phyloP scores from a whole-genome alignment of 1,284 basidiomycete genomes.

The Albatrellus sp. region DNA sequence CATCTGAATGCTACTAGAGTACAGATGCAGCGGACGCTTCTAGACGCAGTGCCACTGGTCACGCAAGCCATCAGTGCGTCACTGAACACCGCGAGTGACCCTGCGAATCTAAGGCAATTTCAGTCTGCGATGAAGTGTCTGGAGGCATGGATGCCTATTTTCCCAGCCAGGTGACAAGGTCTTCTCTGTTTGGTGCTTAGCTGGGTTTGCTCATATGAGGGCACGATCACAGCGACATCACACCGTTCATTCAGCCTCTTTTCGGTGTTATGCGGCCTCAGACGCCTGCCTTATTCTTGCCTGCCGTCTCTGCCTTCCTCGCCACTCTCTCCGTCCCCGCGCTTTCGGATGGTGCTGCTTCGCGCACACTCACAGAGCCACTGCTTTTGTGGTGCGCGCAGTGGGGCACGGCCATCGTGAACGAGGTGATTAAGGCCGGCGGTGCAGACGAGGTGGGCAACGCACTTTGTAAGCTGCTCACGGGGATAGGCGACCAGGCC shows the following conservation, averaged over 20 bases:
- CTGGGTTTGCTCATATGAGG: slow-evolving; percentile 3
- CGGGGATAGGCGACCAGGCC: slow-evolving; percentile 76
- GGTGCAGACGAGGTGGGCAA: slow-evolving; percentile 44
- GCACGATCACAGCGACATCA: slow-evolving; percentile 35
- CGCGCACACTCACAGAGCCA: slow-evolving; percentile 68
- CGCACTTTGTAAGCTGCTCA: slow-evolving; percentile 68
- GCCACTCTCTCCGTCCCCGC: slow-evolving; percentile 69
- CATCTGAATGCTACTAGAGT: slow-evolving; percentile 23
- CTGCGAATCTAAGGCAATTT: slow-evolving; percentile 27
- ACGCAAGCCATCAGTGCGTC: slow-evolving; percentile 43
- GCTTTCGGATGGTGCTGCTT: slow-evolving; percentile 59
- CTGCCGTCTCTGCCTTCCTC: slow-evolving; percentile 61
- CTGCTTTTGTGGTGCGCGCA: slow-evolving; percentile 62
- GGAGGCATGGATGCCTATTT: slow-evolving; percentile 66
- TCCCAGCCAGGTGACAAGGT: slow-evolving; percentile 50
- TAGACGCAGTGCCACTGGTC: slow-evolving; percentile 57
- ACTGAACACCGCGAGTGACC: slow-evolving; percentile 23
- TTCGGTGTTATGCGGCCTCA: slow-evolving; percentile 46
- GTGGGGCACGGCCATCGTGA: slow-evolving; percentile 40
- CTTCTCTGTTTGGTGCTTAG: neutral
- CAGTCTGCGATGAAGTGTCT: slow-evolving; percentile 67
- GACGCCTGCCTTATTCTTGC: slow-evolving; percentile 29
- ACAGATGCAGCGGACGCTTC: slow-evolving; percentile 50
- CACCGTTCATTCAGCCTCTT: slow-evolving; percentile 47
- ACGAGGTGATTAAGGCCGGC: slow-evolving; percentile 26